Evolutionary conservation across 257 asterid species (phyloP).

Genomic region (Rehmannia glutinosa): DNA sequence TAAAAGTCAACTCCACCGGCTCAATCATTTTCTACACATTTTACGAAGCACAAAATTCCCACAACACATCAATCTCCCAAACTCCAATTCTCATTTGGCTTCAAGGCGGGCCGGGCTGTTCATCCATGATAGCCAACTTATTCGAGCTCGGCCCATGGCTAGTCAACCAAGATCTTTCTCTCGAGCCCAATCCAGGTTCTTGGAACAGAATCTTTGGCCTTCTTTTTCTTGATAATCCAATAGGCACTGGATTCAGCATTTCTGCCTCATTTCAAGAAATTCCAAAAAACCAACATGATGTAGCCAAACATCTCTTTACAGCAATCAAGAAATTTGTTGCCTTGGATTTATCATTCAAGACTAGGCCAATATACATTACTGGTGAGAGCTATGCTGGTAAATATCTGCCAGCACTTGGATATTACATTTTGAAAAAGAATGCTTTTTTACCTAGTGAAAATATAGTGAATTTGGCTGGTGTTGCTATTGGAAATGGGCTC

Average conservation of each 20-base stretch:
- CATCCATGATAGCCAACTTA: slow-evolving; percentile 75
- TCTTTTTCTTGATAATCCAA: slow-evolving; percentile 77
- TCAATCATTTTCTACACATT: slow-evolving; percentile 75
- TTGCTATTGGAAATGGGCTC: slow-evolving; percentile 79
- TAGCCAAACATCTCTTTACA: slow-evolving; percentile 54
- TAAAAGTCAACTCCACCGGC: slow-evolving; percentile 54
- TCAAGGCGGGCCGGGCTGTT: slow-evolving; percentile 90
- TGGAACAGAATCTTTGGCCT: slow-evolving; percentile 75
- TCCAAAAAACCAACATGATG: slow-evolving; percentile 58
- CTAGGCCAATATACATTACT: slow-evolving; percentile 56
- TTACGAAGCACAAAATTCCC: slow-evolving; percentile 55
- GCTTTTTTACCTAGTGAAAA: slow-evolving; percentile 20
- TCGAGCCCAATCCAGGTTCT: slow-evolving; percentile 47
- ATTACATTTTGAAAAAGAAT: slow-evolving; percentile 43
- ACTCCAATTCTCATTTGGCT: slow-evolving; percentile 77
- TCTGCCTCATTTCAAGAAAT: slow-evolving; percentile 57
- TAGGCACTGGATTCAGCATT: slow-evolving; percentile 71
- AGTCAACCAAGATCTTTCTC: slow-evolving; percentile 29
- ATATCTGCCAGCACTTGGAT: slow-evolving; percentile 69
- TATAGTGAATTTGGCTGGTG: slow-evolving; percentile 57
- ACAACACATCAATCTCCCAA: slow-evolving; percentile 27
- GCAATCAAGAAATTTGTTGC: slow-evolving; percentile 50
- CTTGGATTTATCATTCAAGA: slow-evolving; percentile 36
- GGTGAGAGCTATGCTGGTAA: slow-evolving; percentile 91
- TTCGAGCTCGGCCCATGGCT: slow-evolving; percentile 80